Base-by-base conservation (phyloP, 306 rosid genomes). In the Trifolium fragiferum region DNA sequence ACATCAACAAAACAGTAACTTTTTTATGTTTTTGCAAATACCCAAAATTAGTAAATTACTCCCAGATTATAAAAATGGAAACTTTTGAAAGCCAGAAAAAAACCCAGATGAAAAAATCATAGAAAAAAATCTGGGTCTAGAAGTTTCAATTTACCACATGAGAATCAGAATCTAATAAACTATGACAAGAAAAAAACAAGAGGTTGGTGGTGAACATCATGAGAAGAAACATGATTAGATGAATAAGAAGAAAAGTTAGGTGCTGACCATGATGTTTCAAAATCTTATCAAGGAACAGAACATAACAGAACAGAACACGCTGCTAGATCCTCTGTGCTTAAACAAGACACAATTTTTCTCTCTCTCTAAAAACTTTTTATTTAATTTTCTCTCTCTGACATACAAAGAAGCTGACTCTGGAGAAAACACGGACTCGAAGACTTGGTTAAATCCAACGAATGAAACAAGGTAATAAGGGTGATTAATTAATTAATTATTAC, bases 361-460 rank as follows among this genome's bases (percentile, higher is more conserved):
- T 47, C 74, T 76, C 55, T 83, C 86, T 69, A 51, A 9, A 64
- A 58, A 6, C 10, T 6, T 12, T 8, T 14, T 40, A 58, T 9
- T 37, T 37, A 6, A 35, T 18, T 40, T 10, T 65, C 51, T 54
- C 50, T 77, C 40, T 75, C 33, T 61, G 23, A 54, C 75, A 4
- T 61, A 72, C 65, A 50, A 53, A 20, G 30, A 72, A 23, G 80
- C 69, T 73, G 81, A 68, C 89, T 35, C 38, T 65, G 70, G 16
- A 70, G 16, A 20, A 70, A 49, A 50, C 88, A 76, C 84, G 88
- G 91, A 81, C 87, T 49, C 79, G 40, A 82, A 70, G 83, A 76
- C 76, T 73, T 73, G 72, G 81, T 91, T 82, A 83, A 89, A 89
- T 87, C 84, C 83, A 83, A 70, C 85, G 12, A 18, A 69, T n/a